phyloP scores from a whole-genome alignment of 371 early-diverging fungal species.

The Parasitella parasitica region DNA sequence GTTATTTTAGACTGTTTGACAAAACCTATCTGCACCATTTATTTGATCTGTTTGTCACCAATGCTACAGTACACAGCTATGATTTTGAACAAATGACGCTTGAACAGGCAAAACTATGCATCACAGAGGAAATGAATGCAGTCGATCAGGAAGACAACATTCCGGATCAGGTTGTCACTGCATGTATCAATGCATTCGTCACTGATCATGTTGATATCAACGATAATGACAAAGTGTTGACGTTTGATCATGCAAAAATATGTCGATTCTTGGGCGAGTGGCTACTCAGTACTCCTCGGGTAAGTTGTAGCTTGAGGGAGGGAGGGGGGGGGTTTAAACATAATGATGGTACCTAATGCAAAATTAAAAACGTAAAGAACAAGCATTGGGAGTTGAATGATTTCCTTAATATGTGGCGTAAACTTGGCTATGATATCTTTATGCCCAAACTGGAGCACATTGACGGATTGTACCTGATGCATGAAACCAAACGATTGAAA shows the following conservation, averaged over 20 bases:
- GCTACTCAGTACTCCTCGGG: constrained; percentile 24
- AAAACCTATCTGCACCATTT: constrained; percentile 27
- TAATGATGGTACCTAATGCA: too few relatives aligned
- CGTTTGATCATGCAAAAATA: constrained; percentile 29
- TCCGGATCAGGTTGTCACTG: constrained; percentile 30
- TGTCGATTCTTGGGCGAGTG: constrained; percentile 44
- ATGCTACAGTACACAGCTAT: constrained; percentile 23
- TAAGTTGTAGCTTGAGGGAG: not conserved
- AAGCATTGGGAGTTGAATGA: constrained; percentile 52
- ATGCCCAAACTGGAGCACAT: constrained; percentile 26
- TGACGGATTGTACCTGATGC: constrained; percentile 25
- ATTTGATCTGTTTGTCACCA: constrained; percentile 38
- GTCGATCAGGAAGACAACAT: constrained; percentile 21
- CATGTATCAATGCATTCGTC: constrained; percentile 32
- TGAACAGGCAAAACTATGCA: constrained; percentile 25
- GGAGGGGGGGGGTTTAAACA: too few relatives aligned
- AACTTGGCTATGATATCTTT: constrained; percentile 36
- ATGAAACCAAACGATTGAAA: constrained; percentile 21
- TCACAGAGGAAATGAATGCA: constrained; percentile 20
- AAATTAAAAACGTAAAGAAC: constrained; percentile 23
- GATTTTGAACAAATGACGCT: constrained; percentile 23
- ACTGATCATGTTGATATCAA: not conserved
- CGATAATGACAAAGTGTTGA: not conserved
- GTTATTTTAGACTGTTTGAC: constrained; percentile 40
- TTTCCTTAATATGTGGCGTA: constrained; percentile 48